A percentile compares a stretch with the other conserved stretches of the same genome.
phyloP scores from a whole-genome alignment of 2,329 filamentous ascomycete species.

The Talaromyces sp. region DNA sequence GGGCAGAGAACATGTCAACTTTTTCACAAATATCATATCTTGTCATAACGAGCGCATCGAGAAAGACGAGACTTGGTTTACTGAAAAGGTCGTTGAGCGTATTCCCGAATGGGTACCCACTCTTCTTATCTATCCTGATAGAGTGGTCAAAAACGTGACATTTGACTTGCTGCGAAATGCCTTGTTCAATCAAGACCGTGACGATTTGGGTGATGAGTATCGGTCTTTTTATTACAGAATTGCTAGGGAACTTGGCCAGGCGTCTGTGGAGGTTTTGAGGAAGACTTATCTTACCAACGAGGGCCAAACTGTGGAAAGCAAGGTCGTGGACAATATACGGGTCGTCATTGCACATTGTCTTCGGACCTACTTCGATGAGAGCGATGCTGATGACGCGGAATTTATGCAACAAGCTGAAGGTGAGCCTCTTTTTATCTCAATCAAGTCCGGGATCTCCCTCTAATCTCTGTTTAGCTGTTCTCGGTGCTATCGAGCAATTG shows the following conservation, averaged over 20 bases:
- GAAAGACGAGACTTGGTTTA: constrained; percentile 34
- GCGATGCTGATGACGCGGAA: constrained; percentile 35
- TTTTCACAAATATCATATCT: constrained; percentile 53
- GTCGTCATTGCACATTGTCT: constrained; percentile 39
- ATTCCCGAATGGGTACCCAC: constrained; percentile 50
- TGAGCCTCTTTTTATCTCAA: constrained; percentile 23
- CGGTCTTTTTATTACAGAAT: constrained; percentile 28
- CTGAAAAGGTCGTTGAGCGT: constrained; percentile 36
- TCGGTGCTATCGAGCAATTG: constrained; percentile 34
- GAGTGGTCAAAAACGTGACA: constrained; percentile 44
- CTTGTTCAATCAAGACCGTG: constrained; percentile 39
- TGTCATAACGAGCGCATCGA: constrained; percentile 37
- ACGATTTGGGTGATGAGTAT: constrained; percentile 28
- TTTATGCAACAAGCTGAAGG: constrained; percentile 34
- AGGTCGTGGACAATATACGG: constrained; percentile 35
- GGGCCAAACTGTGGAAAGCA: constrained; percentile 32
- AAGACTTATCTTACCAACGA: constrained; percentile 29
- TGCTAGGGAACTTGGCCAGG: constrained; percentile 31
- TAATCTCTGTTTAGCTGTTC: constrained; percentile 27
- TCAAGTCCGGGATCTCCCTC: constrained; percentile 3
- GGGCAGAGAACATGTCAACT: constrained; percentile 48
- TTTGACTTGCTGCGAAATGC: constrained; percentile 42
- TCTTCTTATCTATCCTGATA: constrained; percentile 51
- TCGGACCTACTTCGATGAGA: constrained; percentile 34
- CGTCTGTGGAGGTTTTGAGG: constrained; percentile 34